Evolutionary conservation across 495 filamentous ascomycete genomes (phyloP).

Genomic region (Acidiella bohemica): DNA sequence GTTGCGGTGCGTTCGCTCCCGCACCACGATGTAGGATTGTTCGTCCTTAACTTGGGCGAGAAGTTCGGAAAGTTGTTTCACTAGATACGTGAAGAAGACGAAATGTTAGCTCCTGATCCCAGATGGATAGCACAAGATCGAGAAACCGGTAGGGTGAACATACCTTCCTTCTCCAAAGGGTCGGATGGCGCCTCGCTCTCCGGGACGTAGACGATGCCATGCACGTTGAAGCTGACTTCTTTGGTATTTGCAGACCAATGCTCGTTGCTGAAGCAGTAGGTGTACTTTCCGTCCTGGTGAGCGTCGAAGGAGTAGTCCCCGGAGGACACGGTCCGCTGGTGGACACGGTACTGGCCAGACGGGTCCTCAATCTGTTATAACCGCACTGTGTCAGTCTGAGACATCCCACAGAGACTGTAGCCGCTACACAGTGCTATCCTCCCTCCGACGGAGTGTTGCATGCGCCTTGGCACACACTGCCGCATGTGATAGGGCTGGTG

Average conservation of each 20-base stretch:
- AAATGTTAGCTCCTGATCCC: too few relatives aligned
- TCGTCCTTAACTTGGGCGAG: constrained; percentile 90
- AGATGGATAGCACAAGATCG: too few relatives aligned
- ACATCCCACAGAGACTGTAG: too few relatives aligned
- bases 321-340: constrained; percentile 64
- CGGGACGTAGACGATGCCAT: constrained; percentile 94
- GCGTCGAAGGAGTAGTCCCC: constrained; percentile 92
- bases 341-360: constrained; percentile 52
- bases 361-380: constrained; percentile 69
- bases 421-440: too few relatives aligned
- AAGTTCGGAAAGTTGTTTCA: constrained; percentile 72
- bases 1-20: constrained; percentile 91
- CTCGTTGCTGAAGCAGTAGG: constrained; percentile 99
- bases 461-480: too few relatives aligned
- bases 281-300: constrained; percentile 68
- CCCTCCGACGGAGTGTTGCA: too few relatives aligned
- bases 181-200: constrained; percentile 74
- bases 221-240: constrained; percentile 97
- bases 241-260: constrained; percentile 83
- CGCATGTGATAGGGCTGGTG: too few relatives aligned
- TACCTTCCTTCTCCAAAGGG: constrained; percentile 82
- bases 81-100: too few relatives aligned
- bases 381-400: too few relatives aligned
- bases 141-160: too few relatives aligned
- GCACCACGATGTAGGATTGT: constrained; percentile 89